Percentiles rank a stretch among this genome's conserved stretches.
These are phyloP conservation scores for Dicorynia guianensis DNA, from an alignment of 306 rosid genomes.

Conservation along the genomic window DNA sequence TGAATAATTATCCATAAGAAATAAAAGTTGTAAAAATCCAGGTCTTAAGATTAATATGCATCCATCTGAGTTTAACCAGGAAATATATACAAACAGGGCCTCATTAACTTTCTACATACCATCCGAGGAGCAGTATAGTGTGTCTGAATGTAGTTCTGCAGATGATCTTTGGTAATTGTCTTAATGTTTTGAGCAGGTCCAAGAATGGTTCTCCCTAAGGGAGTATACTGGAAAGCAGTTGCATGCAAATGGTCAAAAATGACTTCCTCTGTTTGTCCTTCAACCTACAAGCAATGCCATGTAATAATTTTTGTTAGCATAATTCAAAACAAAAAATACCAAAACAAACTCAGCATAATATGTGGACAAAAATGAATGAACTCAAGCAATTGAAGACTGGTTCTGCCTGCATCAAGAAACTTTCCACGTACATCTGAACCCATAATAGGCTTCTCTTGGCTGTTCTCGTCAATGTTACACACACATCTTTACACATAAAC, in stretches of 20 bases:
- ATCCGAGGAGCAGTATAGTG: slow-evolving; percentile 96
- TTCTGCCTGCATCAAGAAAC: background rate
- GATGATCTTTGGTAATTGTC: slow-evolving; percentile 83
- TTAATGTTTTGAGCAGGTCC: slow-evolving; percentile 86
- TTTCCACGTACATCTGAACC: background rate
- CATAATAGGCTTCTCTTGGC: background rate
- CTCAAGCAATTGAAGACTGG: background rate
- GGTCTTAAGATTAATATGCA: background rate
- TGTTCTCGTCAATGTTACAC: background rate
- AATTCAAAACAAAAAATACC: background rate
- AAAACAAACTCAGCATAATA: background rate
- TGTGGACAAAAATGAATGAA: background rate
- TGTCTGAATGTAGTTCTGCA: slow-evolving; percentile 79
- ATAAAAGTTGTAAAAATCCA: background rate
- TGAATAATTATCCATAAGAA: background rate
- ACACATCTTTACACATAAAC: too few relatives aligned
- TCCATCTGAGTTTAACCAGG: background rate
- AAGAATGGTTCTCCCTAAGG: slow-evolving; percentile 91
- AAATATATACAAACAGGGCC: background rate
- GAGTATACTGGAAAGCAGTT: slow-evolving; percentile 93
- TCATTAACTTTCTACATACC: slow-evolving; percentile 53
- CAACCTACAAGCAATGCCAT: slow-evolving; percentile 61
- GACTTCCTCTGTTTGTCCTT: slow-evolving; percentile 91
- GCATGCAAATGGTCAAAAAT: slow-evolving; percentile 91
- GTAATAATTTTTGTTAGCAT: slow-evolving; percentile 3